Base-by-base conservation (phyloP, 2,329 filamentous ascomycete species). In the Colletotrichum musae region DNA sequence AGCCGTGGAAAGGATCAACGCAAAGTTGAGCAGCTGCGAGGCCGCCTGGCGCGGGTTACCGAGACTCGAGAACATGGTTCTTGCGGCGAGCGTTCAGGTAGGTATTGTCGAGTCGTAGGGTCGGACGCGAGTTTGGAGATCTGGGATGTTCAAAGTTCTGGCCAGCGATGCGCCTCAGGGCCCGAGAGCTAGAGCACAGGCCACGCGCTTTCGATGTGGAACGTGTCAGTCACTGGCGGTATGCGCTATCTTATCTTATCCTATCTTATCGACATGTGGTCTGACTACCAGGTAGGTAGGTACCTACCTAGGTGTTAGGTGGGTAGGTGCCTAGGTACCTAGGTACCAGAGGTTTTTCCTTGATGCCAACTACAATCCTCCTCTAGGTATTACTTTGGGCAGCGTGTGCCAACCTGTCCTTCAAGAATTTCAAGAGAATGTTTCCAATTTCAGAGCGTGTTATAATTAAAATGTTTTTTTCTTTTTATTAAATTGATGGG, bases 1-100 rank as follows among this genome's bases (percentile, higher is more conserved):
- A 1, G 95, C 94, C 1, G 94, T 96, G 10, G 92, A 94, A 58
- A 97, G 89, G 71, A 97, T 94, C 72, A 98, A 89, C 65, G 91
- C 94, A 80, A 98, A 97, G 83, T 97, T 97, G 78, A 97, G 89
- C 74, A 95, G 81, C 85, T 97, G 94, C 57, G 90, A 87, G 75
- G 94, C 91, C 63, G 93, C 87, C 80, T 97, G 94, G 80, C 94
- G 92, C 73, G 93, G 92, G 80, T 94, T 94, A 69, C 86, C 83
- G 72, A 97, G 85, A 72, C 86, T 83, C 52, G 91, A 89, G 72
- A 95, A 77, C 93, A 95, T 95, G 68, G 63, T 83, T 76, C 61
- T 36, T 51, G 62, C 6, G 36, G 36, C 48, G 64, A 10, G 52
- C 15, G 18, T 45, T 51, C n/a, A n/a, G 39, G 52, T 28, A 58